Base-by-base conservation (phyloP, 148 eudicot species). In the Cornus controversa region DNA sequence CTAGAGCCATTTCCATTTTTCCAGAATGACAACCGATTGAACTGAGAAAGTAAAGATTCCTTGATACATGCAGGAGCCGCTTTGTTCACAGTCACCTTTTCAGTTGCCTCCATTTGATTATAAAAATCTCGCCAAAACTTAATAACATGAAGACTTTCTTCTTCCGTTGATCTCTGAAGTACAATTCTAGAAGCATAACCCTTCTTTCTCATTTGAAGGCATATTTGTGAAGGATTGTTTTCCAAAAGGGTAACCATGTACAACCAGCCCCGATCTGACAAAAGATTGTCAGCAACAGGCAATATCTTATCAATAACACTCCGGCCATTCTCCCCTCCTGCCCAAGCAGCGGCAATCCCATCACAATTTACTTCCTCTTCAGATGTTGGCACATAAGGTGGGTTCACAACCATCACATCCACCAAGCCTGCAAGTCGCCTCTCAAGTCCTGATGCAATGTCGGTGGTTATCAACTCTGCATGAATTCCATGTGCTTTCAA, bases 351-450 rank as follows among this genome's bases (percentile, higher is more conserved):
- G 15, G 88, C 86, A 73, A 96, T 91, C 29, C 99, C 98, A 18
- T 72, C 75, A 76, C 84, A 29, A 34, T 98, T 94, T 34, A 96
- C 99, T 84, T 96, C 99, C 29, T 90, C 88, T 77, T 96, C 99
- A 11, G 99, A 96, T 29, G 99, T 96, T 27, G 99, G 99, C 71
- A 96, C 99, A 80, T 96, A 96, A 29, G 99, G 99, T 10, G 99
- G 99, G 73, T 96, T 96, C 71, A 93, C 92, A 66, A 95, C 96
- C 54, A 95, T 82, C 80, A 95, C 91, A 81, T 95, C 99, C 10
- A 95, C 93, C 24, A 83, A 78, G 53, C 93, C 87, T 3, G 80
- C 84, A 60, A 95, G 76, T 15, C 97, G 86, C 54, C 71, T 80
- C 66, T 90, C 94, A 58, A 95, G 77, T 18, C 90, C 99, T 6